Evolutionary conservation across 2,329 filamentous ascomycete genomes (phyloP), one percentile per base, ranked within the genome.

Genomic region (Cryoendolithus antarcticus): DNA sequence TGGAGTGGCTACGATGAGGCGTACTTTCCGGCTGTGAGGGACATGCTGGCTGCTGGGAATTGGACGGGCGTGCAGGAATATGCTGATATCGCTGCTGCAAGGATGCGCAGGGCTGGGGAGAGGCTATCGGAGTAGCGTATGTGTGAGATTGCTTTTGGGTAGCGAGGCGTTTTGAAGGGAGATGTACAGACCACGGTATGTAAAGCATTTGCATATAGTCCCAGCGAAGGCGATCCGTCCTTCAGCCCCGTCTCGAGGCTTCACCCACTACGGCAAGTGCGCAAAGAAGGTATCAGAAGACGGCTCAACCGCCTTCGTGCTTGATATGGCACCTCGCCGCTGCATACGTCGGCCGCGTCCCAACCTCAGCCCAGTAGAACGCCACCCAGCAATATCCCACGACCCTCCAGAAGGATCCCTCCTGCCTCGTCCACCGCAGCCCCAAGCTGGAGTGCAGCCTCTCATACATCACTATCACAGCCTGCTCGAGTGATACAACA

Each of bases 21-120:
- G 0, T 75, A 75, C 45, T 93, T 93, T 63, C 89, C 89, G 0
- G 80, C 80, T n/a, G 82, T 95, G 41, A 72, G 85, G 41, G 88
- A 95, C 53, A 78, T 81, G 6, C 68, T 95, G 31, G 75, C 82
- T 45, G 72, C 69, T 3, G 72, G 74, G 19, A 75, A 93, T 51
- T 88, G 81, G 82, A 66, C 62, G 2, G 59, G 74, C 9, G 82
- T 82, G 3, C 76, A 82, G 53, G 61, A 66, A 39, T 75, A 81
- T 56, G 71, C 93, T 24, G 67, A 80, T 48, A 85, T 80, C 60
- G 80, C 83, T 13, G 81, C 85, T 1, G 64, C 63, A 8, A 77
- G 85, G 34, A 63, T 95, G 38, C 67, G 65, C 38, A 61, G 65
- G 37, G 85, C 86, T 24, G 74, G 71, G 31, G 60, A 65, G 38